A percentile compares a stretch with the other conserved stretches of the same genome.
These are phyloP conservation scores for Phytophthora fragariaefolia DNA, from an alignment of 352 stramenopile genomes.

Conservation along the genomic window DNA sequence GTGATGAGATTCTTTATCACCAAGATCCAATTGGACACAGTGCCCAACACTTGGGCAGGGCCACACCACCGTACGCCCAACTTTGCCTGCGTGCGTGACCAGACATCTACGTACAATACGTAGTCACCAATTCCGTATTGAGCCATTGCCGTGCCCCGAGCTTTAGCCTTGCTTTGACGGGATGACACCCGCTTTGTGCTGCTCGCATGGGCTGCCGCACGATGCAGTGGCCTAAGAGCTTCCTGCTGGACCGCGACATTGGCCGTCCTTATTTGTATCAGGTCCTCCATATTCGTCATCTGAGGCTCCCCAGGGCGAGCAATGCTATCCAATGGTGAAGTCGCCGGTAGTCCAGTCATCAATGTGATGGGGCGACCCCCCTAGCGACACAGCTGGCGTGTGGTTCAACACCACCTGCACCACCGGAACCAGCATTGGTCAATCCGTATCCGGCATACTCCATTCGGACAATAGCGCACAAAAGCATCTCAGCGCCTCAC, in stretches of 20 bases:
- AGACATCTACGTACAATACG: slow-evolving; percentile 31
- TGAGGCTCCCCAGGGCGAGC: too few species aligned
- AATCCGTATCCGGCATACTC: not conserved
- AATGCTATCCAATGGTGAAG: not conserved
- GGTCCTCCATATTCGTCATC: too few species aligned
- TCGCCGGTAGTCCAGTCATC: not conserved
- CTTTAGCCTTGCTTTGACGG: not conserved
- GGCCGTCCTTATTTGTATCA: too few species aligned
- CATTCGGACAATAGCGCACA: slow-evolving; percentile 1
- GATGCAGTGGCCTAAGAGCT: not conserved
- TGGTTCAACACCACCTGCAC: not conserved
- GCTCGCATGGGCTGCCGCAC: too few species aligned
- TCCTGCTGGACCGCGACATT: too few species aligned
- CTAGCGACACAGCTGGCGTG: not conserved
- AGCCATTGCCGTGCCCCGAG: slow-evolving; percentile 7
- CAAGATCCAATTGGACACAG: slow-evolving; percentile 21
- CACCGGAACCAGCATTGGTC: not conserved
- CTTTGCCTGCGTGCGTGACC: slow-evolving; percentile 15
- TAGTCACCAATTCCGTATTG: slow-evolving; percentile 30
- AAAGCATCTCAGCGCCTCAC: slow-evolving; percentile 20
- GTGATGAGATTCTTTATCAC: slow-evolving; percentile 29
- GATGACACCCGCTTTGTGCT: too few species aligned
- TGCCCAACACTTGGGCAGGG: slow-evolving; percentile 15
- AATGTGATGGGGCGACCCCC: not conserved
- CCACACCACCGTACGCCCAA: slow-evolving; percentile 23